Conservation (phyloP, 2,329 filamentous ascomycete species). For the Monilinia fructicola region DNA sequence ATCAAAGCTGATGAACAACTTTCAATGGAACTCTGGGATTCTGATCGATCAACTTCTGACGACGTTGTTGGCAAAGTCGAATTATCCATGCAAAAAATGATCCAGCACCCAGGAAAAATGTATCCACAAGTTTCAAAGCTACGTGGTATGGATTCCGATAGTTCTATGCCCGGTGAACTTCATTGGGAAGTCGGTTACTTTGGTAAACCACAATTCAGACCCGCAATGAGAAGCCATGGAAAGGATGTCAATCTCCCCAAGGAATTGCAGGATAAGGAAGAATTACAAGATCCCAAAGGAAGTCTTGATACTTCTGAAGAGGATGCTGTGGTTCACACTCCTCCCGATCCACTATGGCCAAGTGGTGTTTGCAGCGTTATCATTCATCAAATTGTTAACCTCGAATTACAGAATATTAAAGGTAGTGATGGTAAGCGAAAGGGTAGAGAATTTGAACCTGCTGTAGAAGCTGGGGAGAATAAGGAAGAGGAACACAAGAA, state of each 20-base stretch:
- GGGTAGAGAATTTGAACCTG: conserved; percentile 85
- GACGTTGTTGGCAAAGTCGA: conserved; percentile 96
- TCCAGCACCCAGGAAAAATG: conserved; percentile 91
- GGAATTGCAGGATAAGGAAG: conserved; percentile 68
- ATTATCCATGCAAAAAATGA: conserved; percentile 89
- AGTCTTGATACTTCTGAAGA: conserved; percentile 70
- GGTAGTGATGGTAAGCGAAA: conserved; percentile 79
- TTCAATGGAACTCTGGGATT: conserved; percentile 94
- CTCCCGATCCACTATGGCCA: conserved; percentile 94
- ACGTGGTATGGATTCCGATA: conserved; percentile 77
- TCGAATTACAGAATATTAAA: conserved; percentile 88
- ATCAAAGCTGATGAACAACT: conserved; percentile 93
- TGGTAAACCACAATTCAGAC: conserved; percentile 82
- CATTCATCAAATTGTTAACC: conserved; percentile 91
- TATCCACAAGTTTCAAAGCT: conserved; percentile 85
- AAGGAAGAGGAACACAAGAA: conserved; percentile 79
- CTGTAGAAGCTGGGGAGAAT: conserved; percentile 77
- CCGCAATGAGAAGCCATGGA: conserved; percentile 81
- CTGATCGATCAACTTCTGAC: conserved; percentile 85
- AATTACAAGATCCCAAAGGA: conserved; percentile 87
- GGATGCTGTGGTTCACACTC: conserved; percentile 84
- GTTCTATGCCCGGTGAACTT: conserved; percentile 86
- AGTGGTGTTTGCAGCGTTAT: conserved; percentile 84
- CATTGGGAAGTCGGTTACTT: conserved; percentile 98
- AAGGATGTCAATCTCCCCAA: conserved; percentile 76